A percentile compares a stretch with the other conserved stretches of the same genome.
Evolutionary conservation across 129 eudicot species (phyloP).

Genomic region (Pittosporum tobira): DNA sequence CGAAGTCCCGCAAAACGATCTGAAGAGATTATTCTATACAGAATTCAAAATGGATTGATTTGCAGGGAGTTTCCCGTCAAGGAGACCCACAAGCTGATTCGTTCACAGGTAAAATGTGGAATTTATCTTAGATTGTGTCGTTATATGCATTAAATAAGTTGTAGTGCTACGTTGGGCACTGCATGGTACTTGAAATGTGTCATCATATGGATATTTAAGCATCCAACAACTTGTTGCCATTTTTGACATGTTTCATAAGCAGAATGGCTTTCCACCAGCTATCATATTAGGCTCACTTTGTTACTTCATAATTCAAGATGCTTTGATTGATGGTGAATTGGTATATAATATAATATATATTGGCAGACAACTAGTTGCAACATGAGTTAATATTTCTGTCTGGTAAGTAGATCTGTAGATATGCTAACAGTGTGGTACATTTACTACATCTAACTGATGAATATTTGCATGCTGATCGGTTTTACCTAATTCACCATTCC

Average conservation of each 20-base stretch:
- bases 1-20: conserved; percentile 49
- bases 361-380: too few species aligned
- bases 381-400: too few species aligned
- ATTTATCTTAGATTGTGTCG: neutral
- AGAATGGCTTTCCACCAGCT: neutral
- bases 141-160: neutral
- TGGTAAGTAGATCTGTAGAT: too few species aligned
- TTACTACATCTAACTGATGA: neutral
- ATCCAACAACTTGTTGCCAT: neutral
- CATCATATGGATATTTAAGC: neutral
- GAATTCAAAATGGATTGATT: conserved; percentile 55
- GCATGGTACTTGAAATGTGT: neutral
- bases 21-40: conserved; percentile 57
- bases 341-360: neutral
- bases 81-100: conserved; percentile 55
- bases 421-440: neutral
- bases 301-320: neutral
- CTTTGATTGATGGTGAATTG: neutral
- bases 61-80: conserved; percentile 87
- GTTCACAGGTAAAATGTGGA: conserved; percentile 56
- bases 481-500: too few species aligned
- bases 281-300: neutral
- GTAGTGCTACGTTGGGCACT: neutral
- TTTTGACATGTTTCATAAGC: neutral
- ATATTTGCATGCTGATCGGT: neutral